A percentile compares a stretch with the other conserved stretches of the same genome.
Conservation (phyloP, 495 filamentous ascomycete species). For the Hypoxylon lienhwacheense region DNA sequence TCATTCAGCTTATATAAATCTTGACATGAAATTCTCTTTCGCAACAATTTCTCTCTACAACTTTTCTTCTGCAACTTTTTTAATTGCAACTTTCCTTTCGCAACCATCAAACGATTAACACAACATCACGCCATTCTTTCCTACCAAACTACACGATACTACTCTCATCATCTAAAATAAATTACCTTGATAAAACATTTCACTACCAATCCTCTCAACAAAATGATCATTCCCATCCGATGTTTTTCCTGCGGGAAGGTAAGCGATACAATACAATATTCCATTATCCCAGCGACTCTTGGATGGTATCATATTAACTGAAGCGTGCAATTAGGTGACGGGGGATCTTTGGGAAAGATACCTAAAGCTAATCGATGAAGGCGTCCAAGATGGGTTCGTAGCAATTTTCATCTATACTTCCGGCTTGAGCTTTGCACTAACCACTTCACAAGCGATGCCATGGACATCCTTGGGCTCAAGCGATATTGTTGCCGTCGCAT, state of each 20-base stretch:
- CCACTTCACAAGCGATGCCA: conserved; percentile 68
- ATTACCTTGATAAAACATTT: background rate
- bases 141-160: background rate
- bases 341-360: conserved; percentile 97
- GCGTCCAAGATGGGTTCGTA: conserved; percentile 73
- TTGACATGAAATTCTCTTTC: conserved; percentile 2
- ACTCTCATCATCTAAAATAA: background rate
- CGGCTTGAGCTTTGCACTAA: conserved; percentile 8
- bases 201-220: conserved; percentile 32
- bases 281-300: background rate
- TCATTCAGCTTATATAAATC: too few species aligned
- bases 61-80: background rate
- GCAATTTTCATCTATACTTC: background rate
- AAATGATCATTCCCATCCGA: conserved; percentile 97
- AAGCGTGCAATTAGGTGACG: conserved; percentile 68
- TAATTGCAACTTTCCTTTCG: background rate
- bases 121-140: background rate
- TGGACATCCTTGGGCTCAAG: conserved; percentile 90
- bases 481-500: conserved; percentile 98
- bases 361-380: conserved; percentile 77
- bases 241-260: conserved; percentile 99
- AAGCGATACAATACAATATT: conserved; percentile 15
- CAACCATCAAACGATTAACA: background rate
- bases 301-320: conserved; percentile 14
- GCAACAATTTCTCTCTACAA: too few species aligned